A percentile compares a stretch with the other conserved stretches of the same genome.
These are phyloP conservation scores for Suillus lakei DNA, from an alignment of 768 basidiomycete genomes.

Conservation along the genomic window DNA sequence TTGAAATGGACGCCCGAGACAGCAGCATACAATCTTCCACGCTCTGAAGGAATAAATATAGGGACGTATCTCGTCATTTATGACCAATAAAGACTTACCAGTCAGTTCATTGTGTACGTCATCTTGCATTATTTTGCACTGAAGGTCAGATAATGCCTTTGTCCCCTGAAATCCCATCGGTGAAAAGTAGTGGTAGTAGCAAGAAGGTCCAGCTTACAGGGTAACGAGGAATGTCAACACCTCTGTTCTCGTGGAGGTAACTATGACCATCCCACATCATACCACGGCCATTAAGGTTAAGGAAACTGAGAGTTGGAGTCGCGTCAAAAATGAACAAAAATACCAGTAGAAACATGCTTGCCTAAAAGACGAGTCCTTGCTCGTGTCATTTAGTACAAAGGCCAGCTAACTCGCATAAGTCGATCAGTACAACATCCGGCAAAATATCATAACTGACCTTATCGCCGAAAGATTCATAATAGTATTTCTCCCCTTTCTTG, in stretches of 20 bases:
- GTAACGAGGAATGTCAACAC: conserved; percentile 3
- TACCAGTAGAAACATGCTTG: neutral
- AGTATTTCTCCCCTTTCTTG: conserved; percentile 14
- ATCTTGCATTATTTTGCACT: conserved; percentile 14
- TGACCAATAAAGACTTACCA: conserved; percentile 9
- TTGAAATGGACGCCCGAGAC: conserved; percentile 21
- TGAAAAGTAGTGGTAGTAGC: neutral
- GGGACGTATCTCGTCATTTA: neutral
- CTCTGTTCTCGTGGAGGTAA: neutral
- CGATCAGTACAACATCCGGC: neutral
- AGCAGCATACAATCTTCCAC: conserved; percentile 19
- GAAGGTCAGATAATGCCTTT: conserved; percentile 10
- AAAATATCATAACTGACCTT: neutral
- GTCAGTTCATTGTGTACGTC: conserved; percentile 12
- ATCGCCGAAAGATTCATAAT: neutral
- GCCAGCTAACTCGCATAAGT: neutral
- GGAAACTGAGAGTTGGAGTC: neutral
- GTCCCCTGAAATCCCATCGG: conserved; percentile 16
- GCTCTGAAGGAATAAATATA: neutral
- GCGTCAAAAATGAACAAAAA: neutral
- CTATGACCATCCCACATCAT: conserved; percentile 15
- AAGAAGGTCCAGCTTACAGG: conserved; percentile 8
- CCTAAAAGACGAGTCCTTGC: neutral
- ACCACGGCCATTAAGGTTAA: neutral
- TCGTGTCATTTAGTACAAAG: neutral